phyloP scores from a whole-genome alignment of 2,329 filamentous ascomycete genomes.

The Ceratocystis harringtonii region DNA sequence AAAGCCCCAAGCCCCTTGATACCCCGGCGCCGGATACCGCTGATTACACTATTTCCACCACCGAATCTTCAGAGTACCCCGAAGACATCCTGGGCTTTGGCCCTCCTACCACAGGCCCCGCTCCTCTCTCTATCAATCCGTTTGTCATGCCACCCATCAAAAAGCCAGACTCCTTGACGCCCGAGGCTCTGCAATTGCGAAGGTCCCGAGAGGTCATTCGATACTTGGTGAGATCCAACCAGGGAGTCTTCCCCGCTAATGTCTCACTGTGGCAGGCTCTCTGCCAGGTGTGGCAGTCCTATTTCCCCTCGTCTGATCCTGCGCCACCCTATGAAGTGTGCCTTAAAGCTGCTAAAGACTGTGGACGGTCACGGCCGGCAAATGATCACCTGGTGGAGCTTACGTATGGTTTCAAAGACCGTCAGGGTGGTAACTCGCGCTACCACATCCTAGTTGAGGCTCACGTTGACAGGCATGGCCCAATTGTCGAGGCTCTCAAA shows the following conservation, averaged over 20 bases:
- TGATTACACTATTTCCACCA: neutral
- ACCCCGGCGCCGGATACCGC: neutral
- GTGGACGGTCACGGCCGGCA: conserved; percentile 23
- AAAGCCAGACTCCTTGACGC: conserved; percentile 23
- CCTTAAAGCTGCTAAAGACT: conserved; percentile 27
- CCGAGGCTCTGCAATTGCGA: conserved; percentile 21
- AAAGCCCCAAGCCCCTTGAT: neutral
- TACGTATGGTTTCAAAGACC: conserved; percentile 31
- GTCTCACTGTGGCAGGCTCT: conserved; percentile 35
- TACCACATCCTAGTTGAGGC: conserved; percentile 32
- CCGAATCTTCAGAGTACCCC: neutral
- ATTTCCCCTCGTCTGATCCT: conserved; percentile 24
- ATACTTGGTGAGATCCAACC: conserved; percentile 28
- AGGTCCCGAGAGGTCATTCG: conserved; percentile 29
- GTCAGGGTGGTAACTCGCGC: conserved; percentile 30
- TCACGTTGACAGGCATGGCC: conserved; percentile 29
- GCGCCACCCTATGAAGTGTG: conserved; percentile 29
- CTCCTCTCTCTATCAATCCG: neutral
- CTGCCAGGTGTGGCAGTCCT: conserved; percentile 30
- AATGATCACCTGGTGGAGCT: conserved; percentile 26
- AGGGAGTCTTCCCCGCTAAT: conserved; percentile 37
- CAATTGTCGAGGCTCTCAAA: conserved; percentile 30
- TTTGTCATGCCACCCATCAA: conserved; percentile 18
- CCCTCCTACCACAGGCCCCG: neutral
- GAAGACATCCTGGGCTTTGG: neutral